Evolutionary conservation across 352 stramenopile species (phyloP).

Genomic region (Pythium aquatile): DNA sequence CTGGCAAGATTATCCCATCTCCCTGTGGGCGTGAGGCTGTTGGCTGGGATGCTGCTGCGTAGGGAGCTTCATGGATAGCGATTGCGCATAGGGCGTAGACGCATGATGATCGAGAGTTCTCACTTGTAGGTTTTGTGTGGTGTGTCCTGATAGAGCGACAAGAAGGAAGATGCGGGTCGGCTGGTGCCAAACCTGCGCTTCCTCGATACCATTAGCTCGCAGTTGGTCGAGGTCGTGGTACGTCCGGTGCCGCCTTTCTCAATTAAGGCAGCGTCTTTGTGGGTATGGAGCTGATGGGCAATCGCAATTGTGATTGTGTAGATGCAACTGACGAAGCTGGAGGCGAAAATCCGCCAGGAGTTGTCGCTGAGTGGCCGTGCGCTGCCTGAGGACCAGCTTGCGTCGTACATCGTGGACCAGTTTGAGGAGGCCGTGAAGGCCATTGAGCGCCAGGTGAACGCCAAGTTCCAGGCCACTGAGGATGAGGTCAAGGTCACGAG

Average conservation of each 20-base stretch:
- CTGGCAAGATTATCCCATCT: not conserved
- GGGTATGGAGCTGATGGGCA: not conserved
- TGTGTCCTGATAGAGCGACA: constrained; percentile 32
- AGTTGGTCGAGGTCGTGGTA: constrained; percentile 88
- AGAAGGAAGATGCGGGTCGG: constrained; percentile 61
- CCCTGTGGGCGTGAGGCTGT: not conserved
- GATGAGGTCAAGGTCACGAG: constrained; percentile 84
- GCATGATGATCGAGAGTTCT: not conserved
- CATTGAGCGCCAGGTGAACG: constrained; percentile 87
- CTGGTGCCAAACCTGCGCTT: constrained; percentile 85
- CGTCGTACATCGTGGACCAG: constrained; percentile 87
- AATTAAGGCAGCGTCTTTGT: too few species aligned
- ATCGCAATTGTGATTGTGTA: constrained; percentile 21
- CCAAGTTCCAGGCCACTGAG: constrained; percentile 88
- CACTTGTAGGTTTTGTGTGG: not conserved
- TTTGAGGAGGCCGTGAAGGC: constrained; percentile 90
- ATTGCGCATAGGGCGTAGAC: not conserved
- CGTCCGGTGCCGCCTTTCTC: constrained; percentile 20
- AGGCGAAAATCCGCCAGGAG: constrained; percentile 88
- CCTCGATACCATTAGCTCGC: constrained; percentile 84
- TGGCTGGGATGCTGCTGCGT: not conserved
- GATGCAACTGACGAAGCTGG: constrained; percentile 86
- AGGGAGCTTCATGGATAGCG: not conserved
- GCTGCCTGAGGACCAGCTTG: constrained; percentile 80
- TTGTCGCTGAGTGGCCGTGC: constrained; percentile 80